Base-by-base conservation (phyloP, 2,329 filamentous ascomycete species). In the Phialemonium atrogriseum region DNA sequence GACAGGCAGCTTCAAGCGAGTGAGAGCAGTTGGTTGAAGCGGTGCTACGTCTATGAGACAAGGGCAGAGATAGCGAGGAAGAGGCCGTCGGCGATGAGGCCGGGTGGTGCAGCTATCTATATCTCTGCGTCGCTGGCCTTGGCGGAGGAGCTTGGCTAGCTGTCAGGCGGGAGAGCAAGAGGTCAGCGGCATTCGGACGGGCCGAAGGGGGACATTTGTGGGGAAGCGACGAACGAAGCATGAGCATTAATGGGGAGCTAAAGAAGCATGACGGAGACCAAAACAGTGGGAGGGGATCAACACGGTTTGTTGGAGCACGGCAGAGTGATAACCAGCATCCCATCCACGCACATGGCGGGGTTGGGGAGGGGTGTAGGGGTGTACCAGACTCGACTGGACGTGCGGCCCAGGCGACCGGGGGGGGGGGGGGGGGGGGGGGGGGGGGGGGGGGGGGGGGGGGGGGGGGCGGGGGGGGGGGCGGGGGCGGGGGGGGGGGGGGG, bases 21-120 rank as follows among this genome's bases (percentile, higher is more conserved):
- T 52, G 58, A 45, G 49, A 42, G 50, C 43, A 60, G 58, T 60
- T 62, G 58, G 58, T 47, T 53, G 57, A 61, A 62, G 56, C 48
- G 44, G 44, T 40, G 48, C 37, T 47, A 46, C 47, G 54, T 54
- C 49, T 45, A 46, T 24, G 38, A 38, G 35, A 39, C 24, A 34
- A 34, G 34, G 32, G 25, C 26, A 31, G 37, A 41, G 39, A 39
- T 35, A 34, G 37, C 29, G 38, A 38, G 36, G 35, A 24, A 38
- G 39, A 27, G 37, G 43, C 44, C 32, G 45, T 38, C 38, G 43
- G 27, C 36, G 38, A 40, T 32, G 41, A 39, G 24, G 21, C 36
- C 38, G 42, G 43, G 46, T 45, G 40, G 39, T 43, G 43, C 39
- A 49, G 45, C 40, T 51, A 51, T 52, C 49, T 55, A 52, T 56